These are phyloP conservation scores for Boletus subcaerulescens DNA, from an alignment of 768 basidiomycete genomes.

Conservation along the genomic window DNA sequence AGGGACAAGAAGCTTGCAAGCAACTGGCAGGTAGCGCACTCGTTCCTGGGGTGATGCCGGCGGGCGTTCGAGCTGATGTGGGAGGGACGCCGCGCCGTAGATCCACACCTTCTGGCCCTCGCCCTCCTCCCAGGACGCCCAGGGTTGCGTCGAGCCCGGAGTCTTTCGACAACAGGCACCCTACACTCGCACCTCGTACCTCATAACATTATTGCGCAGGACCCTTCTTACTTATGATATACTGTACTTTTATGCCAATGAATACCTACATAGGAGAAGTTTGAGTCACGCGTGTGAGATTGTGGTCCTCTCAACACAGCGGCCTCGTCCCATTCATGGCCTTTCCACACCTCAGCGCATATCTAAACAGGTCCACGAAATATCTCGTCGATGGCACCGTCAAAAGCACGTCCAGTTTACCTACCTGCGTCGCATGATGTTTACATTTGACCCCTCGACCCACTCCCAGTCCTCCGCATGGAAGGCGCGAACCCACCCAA, in stretches of 20 bases:
- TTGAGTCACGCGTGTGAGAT: background rate
- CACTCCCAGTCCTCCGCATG: conserved; percentile 63
- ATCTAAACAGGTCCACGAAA: conserved; percentile 39
- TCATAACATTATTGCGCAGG: conserved; percentile 8
- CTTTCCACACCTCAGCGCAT: conserved; percentile 25
- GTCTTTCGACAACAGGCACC: background rate
- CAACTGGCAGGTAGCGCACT: background rate
- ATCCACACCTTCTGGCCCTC: background rate
- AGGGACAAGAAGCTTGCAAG: conserved; percentile 1
- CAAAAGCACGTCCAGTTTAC: conserved; percentile 36
- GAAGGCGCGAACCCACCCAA: conserved; percentile 65
- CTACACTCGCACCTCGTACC: background rate
- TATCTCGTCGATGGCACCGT: conserved; percentile 39
- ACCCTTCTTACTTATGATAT: background rate
- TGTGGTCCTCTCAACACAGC: background rate
- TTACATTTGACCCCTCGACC: conserved; percentile 4
- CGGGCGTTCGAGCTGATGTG: background rate
- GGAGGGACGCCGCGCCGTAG: background rate
- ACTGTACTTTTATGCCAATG: background rate
- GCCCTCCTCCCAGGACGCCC: background rate
- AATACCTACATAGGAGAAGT: too few relatives aligned
- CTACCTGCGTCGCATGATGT: conserved; percentile 1
- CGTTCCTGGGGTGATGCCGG: background rate
- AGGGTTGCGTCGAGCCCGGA: background rate
- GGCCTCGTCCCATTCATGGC: conserved; percentile 17